A percentile compares a stretch with the other conserved stretches of the same genome.
Conservation (phyloP, 2,329 filamentous ascomycete species). For the Penicillium sclerotigenum region DNA sequence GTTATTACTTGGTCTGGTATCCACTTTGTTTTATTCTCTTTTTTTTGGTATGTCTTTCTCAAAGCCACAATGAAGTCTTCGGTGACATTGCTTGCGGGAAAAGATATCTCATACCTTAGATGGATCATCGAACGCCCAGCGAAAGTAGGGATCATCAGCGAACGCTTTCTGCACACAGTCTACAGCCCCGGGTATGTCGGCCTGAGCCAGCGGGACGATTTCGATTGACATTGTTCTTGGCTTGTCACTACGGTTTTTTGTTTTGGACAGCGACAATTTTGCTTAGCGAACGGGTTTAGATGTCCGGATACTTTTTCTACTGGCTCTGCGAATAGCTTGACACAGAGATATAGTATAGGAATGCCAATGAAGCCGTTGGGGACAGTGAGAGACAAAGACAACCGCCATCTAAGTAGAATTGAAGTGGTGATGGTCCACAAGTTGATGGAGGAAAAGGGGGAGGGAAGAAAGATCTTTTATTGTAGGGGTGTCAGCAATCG, state of each 20-base stretch:
- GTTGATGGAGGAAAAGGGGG: conserved; percentile 5
- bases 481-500: conserved; percentile 6
- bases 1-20: conserved; percentile 10
- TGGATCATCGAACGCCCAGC: conserved; percentile 61
- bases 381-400: conserved; percentile 31
- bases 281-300: conserved; percentile 20
- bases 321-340: conserved; percentile 31
- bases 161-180: conserved; percentile 66
- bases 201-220: conserved; percentile 54
- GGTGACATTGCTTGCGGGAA: too few species aligned
- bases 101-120: conserved; percentile 47
- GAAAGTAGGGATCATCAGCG: conserved; percentile 63
- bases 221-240: conserved; percentile 49
- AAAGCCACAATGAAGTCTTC: not conserved
- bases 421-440: conserved; percentile 17
- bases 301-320: conserved; percentile 26
- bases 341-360: conserved; percentile 34
- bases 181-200: conserved; percentile 62
- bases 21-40: conserved; percentile 2
- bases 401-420: conserved; percentile 32
- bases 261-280: conserved; percentile 5
- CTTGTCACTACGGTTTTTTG: conserved; percentile 19
- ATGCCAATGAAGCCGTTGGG: conserved; percentile 32
- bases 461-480: conserved; percentile 1
- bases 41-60: not conserved